Conservation (phyloP, 768 basidiomycete genomes). For the Vararia minispora region DNA sequence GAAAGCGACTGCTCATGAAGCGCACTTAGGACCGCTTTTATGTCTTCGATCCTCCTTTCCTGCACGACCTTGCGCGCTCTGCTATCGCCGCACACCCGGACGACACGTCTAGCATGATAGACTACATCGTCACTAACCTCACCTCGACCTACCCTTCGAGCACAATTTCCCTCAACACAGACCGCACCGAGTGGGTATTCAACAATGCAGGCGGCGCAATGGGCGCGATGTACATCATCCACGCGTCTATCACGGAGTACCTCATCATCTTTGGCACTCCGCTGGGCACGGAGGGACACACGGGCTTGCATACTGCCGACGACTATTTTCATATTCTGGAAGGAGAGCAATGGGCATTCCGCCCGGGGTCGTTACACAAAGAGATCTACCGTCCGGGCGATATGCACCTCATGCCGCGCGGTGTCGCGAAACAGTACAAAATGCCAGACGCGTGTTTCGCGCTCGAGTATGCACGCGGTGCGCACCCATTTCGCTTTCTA, state of each 20-base stretch:
- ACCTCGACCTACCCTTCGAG: slow-evolving; percentile 55
- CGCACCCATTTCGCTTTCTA: slow-evolving; percentile 15
- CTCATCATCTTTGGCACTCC: slow-evolving; percentile 94
- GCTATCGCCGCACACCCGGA: slow-evolving; percentile 59
- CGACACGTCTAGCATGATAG: slow-evolving; percentile 64
- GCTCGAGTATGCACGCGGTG: slow-evolving; percentile 89
- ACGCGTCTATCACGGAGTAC: slow-evolving; percentile 95
- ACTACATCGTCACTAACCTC: slow-evolving; percentile 75
- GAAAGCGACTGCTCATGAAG: background rate
- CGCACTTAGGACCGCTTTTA: slow-evolving; percentile 68
- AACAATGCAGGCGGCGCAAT: slow-evolving; percentile 97
- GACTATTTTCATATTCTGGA: slow-evolving; percentile 95
- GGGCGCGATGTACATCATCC: slow-evolving; percentile 97
- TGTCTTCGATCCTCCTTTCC: slow-evolving; percentile 59
- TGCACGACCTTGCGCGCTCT: slow-evolving; percentile 65
- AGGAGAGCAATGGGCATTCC: slow-evolving; percentile 93
- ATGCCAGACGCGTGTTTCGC: slow-evolving; percentile 97
- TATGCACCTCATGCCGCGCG: slow-evolving; percentile 76
- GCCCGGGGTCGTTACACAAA: slow-evolving; percentile 69
- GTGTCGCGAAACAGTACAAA: slow-evolving; percentile 91
- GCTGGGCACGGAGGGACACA: slow-evolving; percentile 93
- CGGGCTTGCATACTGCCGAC: slow-evolving; percentile 89
- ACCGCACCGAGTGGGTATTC: slow-evolving; percentile 82
- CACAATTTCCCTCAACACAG: slow-evolving; percentile 39
- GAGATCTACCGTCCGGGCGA: slow-evolving; percentile 79